A percentile compares a stretch with the other conserved stretches of the same genome.
Conservation (phyloP, 2,329 filamentous ascomycete genomes). For the Pseudogymnoascus sp. region DNA sequence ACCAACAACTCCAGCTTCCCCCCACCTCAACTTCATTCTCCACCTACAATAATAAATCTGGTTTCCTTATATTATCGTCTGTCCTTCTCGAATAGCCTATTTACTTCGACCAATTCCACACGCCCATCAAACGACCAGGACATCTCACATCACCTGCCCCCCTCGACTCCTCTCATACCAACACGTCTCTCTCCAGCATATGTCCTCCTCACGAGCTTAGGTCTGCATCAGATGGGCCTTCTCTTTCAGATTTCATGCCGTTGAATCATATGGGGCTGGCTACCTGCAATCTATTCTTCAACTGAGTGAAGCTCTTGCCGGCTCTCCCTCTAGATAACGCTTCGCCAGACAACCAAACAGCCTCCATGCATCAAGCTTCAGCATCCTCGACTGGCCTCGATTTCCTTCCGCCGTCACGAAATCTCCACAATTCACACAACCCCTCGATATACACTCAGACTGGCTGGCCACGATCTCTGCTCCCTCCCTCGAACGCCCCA, state of each 20-base stretch:
- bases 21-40: slow-evolving; percentile 4
- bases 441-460: not conserved
- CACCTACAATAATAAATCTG: slow-evolving; percentile 1
- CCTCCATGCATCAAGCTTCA: slow-evolving; percentile 29
- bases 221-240: not conserved
- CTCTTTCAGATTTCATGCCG: not conserved
- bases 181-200: not conserved
- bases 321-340: not conserved
- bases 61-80: slow-evolving; percentile 7
- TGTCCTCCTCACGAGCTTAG: not conserved
- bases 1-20: not conserved
- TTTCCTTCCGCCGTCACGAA: slow-evolving; percentile 20
- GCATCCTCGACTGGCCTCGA: slow-evolving; percentile 24
- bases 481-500: not conserved
- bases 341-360: slow-evolving; percentile 6
- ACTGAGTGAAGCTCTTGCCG: not conserved
- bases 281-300: not conserved
- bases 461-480: slow-evolving; percentile 9
- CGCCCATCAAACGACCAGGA: not conserved
- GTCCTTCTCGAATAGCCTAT: slow-evolving; percentile 9
- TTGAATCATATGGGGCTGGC: slow-evolving; percentile 8
- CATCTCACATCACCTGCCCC: not conserved
- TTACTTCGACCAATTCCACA: slow-evolving; percentile 5
- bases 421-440: not conserved
- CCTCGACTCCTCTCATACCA: not conserved